Evolutionary conservation across 78 protist genomes (phyloP).

Genomic region (slime mould (Dictyostelium discoideum)): dicty_2.7 NC_007088.5:6346001-6346500

Average conservation of each 20-base stretch:
- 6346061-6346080: not conserved
- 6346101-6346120: slow-evolving; percentile 29
- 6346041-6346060: not conserved
- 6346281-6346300: not conserved
- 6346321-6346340: not conserved
- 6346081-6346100: not conserved
- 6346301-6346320: not conserved
- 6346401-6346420: not conserved
- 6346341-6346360: not conserved
- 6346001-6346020: not conserved
- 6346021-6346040: not conserved
- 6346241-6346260: not conserved
- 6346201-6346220: not conserved
- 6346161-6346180: not conserved
- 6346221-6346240: not conserved
- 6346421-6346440: not conserved
- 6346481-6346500: not conserved
- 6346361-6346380: not conserved
- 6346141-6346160: not conserved
- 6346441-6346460: not conserved
- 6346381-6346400: not conserved
- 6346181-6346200: slow-evolving; percentile 2
- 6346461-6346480: not conserved
- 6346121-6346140: not conserved
- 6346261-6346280: not conserved